Evolutionary conservation across 805 yeast species (phyloP), one percentile per base, ranked within the genome.

Genomic region (Kodamaea fukazawae): DNA sequence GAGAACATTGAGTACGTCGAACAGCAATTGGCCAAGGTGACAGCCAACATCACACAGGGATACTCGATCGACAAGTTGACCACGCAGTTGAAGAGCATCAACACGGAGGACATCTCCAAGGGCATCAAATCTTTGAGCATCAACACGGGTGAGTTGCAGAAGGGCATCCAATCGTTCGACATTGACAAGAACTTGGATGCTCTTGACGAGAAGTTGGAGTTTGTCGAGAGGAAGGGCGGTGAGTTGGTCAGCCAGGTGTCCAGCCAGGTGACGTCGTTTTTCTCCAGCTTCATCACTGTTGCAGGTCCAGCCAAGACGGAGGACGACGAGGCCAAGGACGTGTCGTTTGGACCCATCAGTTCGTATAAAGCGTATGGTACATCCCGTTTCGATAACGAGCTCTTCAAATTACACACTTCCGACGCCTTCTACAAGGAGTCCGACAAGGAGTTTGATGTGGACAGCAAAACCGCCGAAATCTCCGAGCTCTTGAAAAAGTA

Each of bases 131-230:
- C 40, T 2, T 36, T 36, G 10, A 30, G 31, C 14, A 33, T 39
- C 7, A 33, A 39, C 31, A 25, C 23, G 7, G 23, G 8, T 6
- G 23, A 20, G 7, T 6, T 20, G 7, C 23, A 20, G 23, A 34
- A 16, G 8, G 23, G 32, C 12, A 31, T 36, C 25, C 22, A 15
- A 15, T 23, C 40, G 4, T 36, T 36, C 11, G 35, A 37, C 12
- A 28, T 39, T 7, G 38, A 39, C 31, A 25, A 33, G 5, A 30
- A 34, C 20, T 34, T 39, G 38, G 90, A 86, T 46, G 75, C 77
- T 6, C 70, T 90, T 44, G 97, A 89, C 58, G 64, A 76, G 7
- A 47, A 80, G 49, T 67, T 90, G 33, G 96, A 86, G 49, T 69
- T 70, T 38, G 80, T 87, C 6, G 96, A 90, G 57, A 75, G 73